Evolutionary conservation across 2,329 filamentous ascomycete species (phyloP).

Genomic region (Orbilia oligospora): DNA sequence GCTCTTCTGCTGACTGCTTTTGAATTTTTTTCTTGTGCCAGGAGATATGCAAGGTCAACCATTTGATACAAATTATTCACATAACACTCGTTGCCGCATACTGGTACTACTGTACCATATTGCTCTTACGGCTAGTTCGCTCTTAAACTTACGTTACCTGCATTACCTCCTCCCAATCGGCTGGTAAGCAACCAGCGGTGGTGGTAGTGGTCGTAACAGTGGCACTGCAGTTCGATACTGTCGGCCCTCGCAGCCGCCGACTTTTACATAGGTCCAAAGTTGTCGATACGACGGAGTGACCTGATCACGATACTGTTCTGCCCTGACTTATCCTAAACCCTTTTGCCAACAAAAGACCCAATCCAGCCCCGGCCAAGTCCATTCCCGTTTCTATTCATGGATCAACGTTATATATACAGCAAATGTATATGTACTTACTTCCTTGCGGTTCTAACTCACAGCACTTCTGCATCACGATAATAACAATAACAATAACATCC

Average conservation of each 20-base stretch:
- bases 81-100: background rate
- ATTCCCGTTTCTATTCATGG: slow-evolving; percentile 37
- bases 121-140: slow-evolving; percentile 7
- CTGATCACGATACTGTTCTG: slow-evolving; percentile 42
- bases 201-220: slow-evolving; percentile 3
- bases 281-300: slow-evolving; percentile 45
- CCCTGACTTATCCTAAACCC: slow-evolving; percentile 16
- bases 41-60: slow-evolving; percentile 23
- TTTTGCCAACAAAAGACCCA: slow-evolving; percentile 4
- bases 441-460: too few relatives aligned
- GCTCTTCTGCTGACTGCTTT: slow-evolving; percentile 7
- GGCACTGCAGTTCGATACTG: background rate
- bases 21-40: background rate
- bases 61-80: slow-evolving; percentile 21
- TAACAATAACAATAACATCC: slow-evolving; percentile 9
- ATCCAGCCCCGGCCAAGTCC: slow-evolving; percentile 4
- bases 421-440: too few relatives aligned
- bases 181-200: background rate
- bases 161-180: background rate
- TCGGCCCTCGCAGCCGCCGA: slow-evolving; percentile 39
- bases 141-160: background rate
- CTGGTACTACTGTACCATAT: background rate
- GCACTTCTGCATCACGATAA: background rate
- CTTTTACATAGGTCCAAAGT: background rate
- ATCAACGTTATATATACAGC: slow-evolving; percentile 16